Base-by-base conservation (phyloP, 2,329 filamentous ascomycete species). In the Aspergillus aculeatinus region DNA sequence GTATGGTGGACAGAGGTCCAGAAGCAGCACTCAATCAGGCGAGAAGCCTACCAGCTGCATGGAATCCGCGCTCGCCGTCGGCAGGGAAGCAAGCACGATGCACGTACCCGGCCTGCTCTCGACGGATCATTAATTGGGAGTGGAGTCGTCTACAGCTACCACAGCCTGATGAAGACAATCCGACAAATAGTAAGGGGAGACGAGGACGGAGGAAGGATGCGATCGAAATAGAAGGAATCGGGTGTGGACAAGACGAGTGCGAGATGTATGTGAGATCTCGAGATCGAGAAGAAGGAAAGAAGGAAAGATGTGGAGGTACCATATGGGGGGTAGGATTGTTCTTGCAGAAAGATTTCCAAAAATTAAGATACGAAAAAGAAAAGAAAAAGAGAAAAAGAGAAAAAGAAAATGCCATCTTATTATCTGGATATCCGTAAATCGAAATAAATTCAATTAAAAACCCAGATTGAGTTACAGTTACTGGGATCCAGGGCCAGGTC, bases 81-180 rank as follows among this genome's bases (percentile, higher is more conserved):
- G 56, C 60, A 50, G 60, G 57, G 51, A 59, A 60, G 57, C 55
- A 59, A 60, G 53, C 49, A 39, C 42, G 44, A 63, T 67, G 65
- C 64, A 66, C 50, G 53, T 62, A 67, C 54, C 65, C 65, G 64
- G 39, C 35, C 44, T 53, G 57, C 56, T 63, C 62, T 60, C 48
- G 55, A 60, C 58, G 55, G 59, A 57, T 58, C 57, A 67, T 64
- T 60, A 59, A 57, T 33, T 49, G 58, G 29, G 5, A 44, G 64
- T 66, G 64, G 64, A 62, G 63, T 51, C 49, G 42, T 48, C 39
- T 25, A 58, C 48, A 35, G 42, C 33, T 29, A 54, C 31, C 25
- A 53, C 58, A 57, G 31, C 48, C 19, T 59, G 61, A 55, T 60
- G 29, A 44, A 52, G 48, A 51, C 33, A 31, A 59, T 50, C 29